Evolutionary conservation across 495 filamentous ascomycete species (phyloP), one percentile per base, ranked within the genome.

Genomic region (Beverwykella pulmonaria): DNA sequence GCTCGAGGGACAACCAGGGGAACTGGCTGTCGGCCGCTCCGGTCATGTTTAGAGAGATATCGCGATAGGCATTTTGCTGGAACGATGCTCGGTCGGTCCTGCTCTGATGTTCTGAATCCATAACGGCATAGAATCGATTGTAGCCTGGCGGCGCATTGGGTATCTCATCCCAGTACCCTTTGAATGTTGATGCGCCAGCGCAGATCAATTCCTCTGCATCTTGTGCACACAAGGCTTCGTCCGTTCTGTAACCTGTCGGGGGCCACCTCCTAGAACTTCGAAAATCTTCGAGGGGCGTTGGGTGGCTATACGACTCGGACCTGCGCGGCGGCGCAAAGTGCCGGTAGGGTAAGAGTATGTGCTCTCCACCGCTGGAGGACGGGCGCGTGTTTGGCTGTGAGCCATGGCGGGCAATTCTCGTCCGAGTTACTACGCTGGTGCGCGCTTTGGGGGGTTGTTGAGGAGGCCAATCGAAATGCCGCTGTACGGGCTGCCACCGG

Each of bases 1-100:
- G 86, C 73, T 89, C 87, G 15, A 89, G 73, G 4, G 86, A 83
- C 59, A 87, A 82, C 87, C 86, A 89, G 1, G 86, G 84, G 65
- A 82, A 76, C 0, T 63, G 77, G 53, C 61, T 71, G 17, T 72
- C 72, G 10, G 77, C 55, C 20, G 60, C 44, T 6, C 68, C 71
- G 3, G 70, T 71, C 53, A 78, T 61, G 27, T 61, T 71, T 29
- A 78, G 71, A 12, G 77, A 75, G 29, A 73, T 72, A 30, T 76
- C 70, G 26, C 49, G 29, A 56, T 75, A 79, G 19, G 73, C 61
- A 17, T 61, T 52, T 12, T 70, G 61, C 30, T 68, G 70, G 46
- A 67, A 66, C 8, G 53, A 17, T 0, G 72, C 70, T 30, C 73
- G 63, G 56, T 77, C 75, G 0, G 72, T 71, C 25, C 72, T 59